Conservation (phyloP, 805 yeast genomes). For the Barnettozyma wickerhamii region DNA sequence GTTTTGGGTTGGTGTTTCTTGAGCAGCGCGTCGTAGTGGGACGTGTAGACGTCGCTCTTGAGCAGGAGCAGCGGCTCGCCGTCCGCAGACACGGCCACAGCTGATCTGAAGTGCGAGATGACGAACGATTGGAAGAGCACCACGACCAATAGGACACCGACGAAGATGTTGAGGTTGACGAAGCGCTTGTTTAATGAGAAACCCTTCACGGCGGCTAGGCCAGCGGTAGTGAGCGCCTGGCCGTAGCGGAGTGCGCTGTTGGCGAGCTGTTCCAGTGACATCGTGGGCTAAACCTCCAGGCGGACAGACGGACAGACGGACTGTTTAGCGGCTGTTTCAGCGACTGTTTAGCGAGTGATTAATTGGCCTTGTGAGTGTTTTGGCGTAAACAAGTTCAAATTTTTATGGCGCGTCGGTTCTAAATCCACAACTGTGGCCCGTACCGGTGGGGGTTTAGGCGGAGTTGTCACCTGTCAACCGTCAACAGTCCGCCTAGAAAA, state of each 20-base stretch:
- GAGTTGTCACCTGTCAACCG: too few relatives aligned
- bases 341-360: too few relatives aligned
- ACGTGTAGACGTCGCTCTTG: conserved; percentile 16
- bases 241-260: conserved; percentile 6
- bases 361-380: too few relatives aligned
- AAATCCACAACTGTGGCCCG: too few relatives aligned
- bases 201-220: too few relatives aligned
- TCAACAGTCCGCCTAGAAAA: too few relatives aligned
- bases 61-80: conserved; percentile 11
- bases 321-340: too few relatives aligned
- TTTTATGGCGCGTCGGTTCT: too few relatives aligned
- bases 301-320: too few relatives aligned
- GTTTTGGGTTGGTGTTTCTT: not conserved
- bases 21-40: conserved; percentile 15
- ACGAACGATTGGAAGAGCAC: conserved; percentile 15
- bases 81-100: not conserved
- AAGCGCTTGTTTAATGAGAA: conserved; percentile 19
- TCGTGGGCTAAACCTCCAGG: not conserved
- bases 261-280: not conserved
- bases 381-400: too few relatives aligned
- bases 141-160: conserved; percentile 11
- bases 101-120: not conserved
- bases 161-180: conserved; percentile 17
- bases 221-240: conserved; percentile 3
- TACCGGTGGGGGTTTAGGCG: too few relatives aligned